Base-by-base conservation (phyloP, 2,329 filamentous ascomycete genomes). In the Mycosphaerelloides madeirae region DNA sequence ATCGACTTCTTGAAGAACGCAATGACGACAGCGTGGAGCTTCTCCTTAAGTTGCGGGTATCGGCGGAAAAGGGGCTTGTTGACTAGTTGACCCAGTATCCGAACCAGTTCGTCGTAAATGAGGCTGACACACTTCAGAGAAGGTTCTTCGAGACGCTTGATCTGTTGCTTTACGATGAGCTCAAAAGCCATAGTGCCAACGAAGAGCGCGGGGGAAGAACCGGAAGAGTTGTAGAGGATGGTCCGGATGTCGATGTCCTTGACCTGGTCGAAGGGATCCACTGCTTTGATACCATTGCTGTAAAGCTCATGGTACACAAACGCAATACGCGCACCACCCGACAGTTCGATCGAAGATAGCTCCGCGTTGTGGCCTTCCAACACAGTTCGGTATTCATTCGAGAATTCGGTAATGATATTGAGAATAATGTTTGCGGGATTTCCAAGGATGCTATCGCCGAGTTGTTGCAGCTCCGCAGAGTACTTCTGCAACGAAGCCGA, bases 231-330 rank as follows among this genome's bases (percentile, higher is more conserved):
- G 80, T 95, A 95, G 7, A 98, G 79, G 50, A 96, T 91, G 18
- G 88, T 97, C 57, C 94, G 85, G 59, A 98, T 98, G 63, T 98
- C 93, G 49, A 91, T 83, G 66, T 98, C 93, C 74, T 97, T 98
- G 68, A 97, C 89, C 54, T 90, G 79, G 60, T 98, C 93, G 66
- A 98, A 98, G 29, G 93, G 93, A 68, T 98, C 94, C 33, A 98
- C 84, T 1, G 93, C 90, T 77, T 97, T 97, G 65, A 98, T 80
- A 71, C 93, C 93, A 66, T 97, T 97, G 45, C 89, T 84, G 71
- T 98, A 98, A 13, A 98, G 78, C 68, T 98, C 93, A 70, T 98
- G 93, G 79, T 97, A 98, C 35, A 98, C 93, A 64, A 98, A 98
- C 65, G 89, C 95, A 67, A 98, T 98, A 80, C 93, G 85, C 42